Conservation (phyloP, 2,329 filamentous ascomycete genomes). For the Fusarium decemcellulare region DNA sequence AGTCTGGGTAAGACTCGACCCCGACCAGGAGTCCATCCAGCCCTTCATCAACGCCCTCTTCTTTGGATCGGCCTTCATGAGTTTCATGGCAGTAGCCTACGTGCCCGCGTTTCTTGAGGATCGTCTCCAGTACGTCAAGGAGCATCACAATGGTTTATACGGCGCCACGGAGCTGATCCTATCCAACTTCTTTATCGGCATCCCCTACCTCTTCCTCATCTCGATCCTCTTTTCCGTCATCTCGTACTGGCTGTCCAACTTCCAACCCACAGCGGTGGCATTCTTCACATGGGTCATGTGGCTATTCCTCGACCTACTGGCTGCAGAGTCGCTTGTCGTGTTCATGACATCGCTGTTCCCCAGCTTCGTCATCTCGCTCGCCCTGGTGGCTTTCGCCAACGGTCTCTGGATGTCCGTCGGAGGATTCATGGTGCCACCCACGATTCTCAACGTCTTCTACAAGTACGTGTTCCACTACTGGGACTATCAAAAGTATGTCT, state of each 20-base stretch:
- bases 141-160: constrained; percentile 86
- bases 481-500: constrained; percentile 89
- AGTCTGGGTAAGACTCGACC: constrained; percentile 82
- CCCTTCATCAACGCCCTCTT: constrained; percentile 88
- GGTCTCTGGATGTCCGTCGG: constrained; percentile 91
- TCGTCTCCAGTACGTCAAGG: constrained; percentile 61
- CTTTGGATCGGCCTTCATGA: constrained; percentile 82
- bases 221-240: constrained; percentile 81
- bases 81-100: constrained; percentile 88
- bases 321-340: constrained; percentile 87
- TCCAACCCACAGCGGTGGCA: constrained; percentile 72
- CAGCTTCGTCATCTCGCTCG: constrained; percentile 84
- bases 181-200: constrained; percentile 85
- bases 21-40: constrained; percentile 80
- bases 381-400: constrained; percentile 87
- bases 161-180: constrained; percentile 80
- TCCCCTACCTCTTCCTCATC: constrained; percentile 87
- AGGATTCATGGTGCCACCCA: constrained; percentile 83
- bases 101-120: constrained; percentile 84
- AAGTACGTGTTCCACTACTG: constrained; percentile 91
- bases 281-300: constrained; percentile 88
- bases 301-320: constrained; percentile 87
- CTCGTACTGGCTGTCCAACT: constrained; percentile 85
- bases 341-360: constrained; percentile 80
- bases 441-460: constrained; percentile 85